These are phyloP conservation scores for Escallonia herrerae DNA, from an alignment of 129 eudicot species.

Conservation along the genomic window DNA sequence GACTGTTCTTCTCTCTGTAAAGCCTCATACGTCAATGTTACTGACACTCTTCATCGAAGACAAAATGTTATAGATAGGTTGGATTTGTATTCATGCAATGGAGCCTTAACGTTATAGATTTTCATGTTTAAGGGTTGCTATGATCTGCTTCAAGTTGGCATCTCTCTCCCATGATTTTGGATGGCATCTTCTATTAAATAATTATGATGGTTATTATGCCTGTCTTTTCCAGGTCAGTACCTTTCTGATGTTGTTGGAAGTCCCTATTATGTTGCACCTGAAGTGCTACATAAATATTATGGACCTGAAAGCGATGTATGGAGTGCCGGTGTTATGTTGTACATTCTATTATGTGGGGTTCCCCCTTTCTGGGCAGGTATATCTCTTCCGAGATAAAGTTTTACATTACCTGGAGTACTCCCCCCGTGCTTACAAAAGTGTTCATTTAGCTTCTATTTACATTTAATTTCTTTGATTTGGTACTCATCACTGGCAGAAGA, in stretches of 20 bases:
- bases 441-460: neutral
- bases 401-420: neutral
- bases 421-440: neutral
- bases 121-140: neutral
- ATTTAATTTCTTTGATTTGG: neutral
- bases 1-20: neutral
- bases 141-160: neutral
- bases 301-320: constrained; percentile 61
- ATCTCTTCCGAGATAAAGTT: neutral
- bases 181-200: neutral
- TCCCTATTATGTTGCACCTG: constrained; percentile 65
- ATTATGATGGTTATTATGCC: neutral
- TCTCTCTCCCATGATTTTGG: neutral
- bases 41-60: neutral
- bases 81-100: neutral
- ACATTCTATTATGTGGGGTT: constrained; percentile 48
- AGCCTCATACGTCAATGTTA: neutral
- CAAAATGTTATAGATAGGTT: too few relatives aligned
- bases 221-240: constrained; percentile 31
- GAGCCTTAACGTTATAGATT: neutral
- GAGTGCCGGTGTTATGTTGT: constrained; percentile 64
- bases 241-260: constrained; percentile 60
- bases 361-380: constrained; percentile 71
- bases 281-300: constrained; percentile 42
- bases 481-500: too few relatives aligned